phyloP scores from a whole-genome alignment of 352 stramenopile genomes.

The Phytophthora chlamydospora region DNA sequence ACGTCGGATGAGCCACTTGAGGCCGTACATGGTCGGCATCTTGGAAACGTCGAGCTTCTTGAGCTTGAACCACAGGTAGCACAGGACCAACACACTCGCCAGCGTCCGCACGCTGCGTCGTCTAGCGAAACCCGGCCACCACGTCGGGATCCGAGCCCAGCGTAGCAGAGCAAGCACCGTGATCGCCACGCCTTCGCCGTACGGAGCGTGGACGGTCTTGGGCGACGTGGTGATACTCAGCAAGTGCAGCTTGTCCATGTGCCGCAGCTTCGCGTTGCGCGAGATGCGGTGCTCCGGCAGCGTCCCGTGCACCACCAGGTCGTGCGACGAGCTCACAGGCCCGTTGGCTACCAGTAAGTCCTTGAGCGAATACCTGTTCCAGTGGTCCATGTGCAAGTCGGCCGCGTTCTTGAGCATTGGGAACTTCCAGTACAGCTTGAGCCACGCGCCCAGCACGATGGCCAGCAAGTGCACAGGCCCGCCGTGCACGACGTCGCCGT shows the following conservation, averaged over 20 bases:
- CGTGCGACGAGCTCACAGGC: constrained; percentile 41
- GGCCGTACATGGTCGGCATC: constrained; percentile 57
- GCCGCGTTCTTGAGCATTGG: constrained; percentile 49
- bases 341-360: constrained; percentile 43
- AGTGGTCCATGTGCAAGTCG: constrained; percentile 69
- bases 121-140: constrained; percentile 22
- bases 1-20: constrained; percentile 69
- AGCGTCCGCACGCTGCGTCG: constrained; percentile 11
- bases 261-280: constrained; percentile 51
- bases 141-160: constrained; percentile 30
- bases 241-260: constrained; percentile 70
- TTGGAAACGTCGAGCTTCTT: constrained; percentile 68
- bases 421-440: constrained; percentile 46
- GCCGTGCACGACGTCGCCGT: constrained; percentile 36
- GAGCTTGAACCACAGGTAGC: constrained; percentile 42
- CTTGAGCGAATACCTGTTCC: constrained; percentile 41
- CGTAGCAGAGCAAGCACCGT: constrained; percentile 29
- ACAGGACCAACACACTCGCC: constrained; percentile 25
- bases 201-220: constrained; percentile 45
- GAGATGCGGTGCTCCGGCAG: constrained; percentile 53
- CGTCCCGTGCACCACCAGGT: constrained; percentile 57
- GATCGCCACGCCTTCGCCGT: constrained; percentile 32
- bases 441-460: constrained; percentile 47
- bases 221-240: constrained; percentile 78
- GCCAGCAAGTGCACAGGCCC: constrained; percentile 46